These are phyloP conservation scores for Aspergillus sp. DNA, from an alignment of 2,329 filamentous ascomycete genomes.

Conservation along the genomic window DNA sequence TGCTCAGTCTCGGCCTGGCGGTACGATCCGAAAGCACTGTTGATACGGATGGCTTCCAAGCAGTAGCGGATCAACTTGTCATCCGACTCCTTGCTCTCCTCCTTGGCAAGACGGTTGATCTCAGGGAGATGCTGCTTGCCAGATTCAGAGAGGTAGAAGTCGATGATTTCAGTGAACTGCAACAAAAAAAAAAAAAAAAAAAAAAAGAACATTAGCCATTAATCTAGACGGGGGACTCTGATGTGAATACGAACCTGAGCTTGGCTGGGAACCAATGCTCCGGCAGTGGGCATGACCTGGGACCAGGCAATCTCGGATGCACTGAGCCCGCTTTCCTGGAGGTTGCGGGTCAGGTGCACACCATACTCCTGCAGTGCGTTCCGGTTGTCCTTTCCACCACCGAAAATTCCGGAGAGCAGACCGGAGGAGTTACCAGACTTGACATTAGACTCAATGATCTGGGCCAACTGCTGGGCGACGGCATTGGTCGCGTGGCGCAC, in stretches of 20 bases:
- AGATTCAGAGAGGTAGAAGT: conserved; percentile 63
- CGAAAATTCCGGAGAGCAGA: conserved; percentile 50
- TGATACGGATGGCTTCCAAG: conserved; percentile 67
- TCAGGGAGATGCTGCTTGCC: conserved; percentile 54
- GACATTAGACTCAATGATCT: conserved; percentile 60
- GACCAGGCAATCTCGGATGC: conserved; percentile 65
- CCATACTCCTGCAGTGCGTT: conserved; percentile 61
- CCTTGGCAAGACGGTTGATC: conserved; percentile 56
- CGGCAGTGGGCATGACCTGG: conserved; percentile 64
- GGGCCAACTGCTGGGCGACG: conserved; percentile 56
- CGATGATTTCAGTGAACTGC: conserved; percentile 66
- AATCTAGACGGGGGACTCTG: background rate
- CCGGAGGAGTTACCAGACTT: conserved; percentile 55
- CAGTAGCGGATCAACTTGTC: conserved; percentile 63
- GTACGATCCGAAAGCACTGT: conserved; percentile 58
- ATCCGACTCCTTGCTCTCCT: conserved; percentile 55
- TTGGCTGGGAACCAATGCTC: conserved; percentile 66
- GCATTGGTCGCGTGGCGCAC: conserved; percentile 56
- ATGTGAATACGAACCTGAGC: conserved; percentile 48
- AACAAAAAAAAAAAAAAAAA: background rate
- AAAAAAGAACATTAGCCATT: conserved; percentile 1
- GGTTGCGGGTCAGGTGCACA: conserved; percentile 57
- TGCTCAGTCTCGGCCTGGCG: conserved; percentile 49
- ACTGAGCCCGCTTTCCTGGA: conserved; percentile 60
- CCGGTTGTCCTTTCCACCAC: conserved; percentile 46